These are phyloP conservation scores for Euphrasia confusa DNA, from an alignment of 257 asterid species.

Conservation along the genomic window DNA sequence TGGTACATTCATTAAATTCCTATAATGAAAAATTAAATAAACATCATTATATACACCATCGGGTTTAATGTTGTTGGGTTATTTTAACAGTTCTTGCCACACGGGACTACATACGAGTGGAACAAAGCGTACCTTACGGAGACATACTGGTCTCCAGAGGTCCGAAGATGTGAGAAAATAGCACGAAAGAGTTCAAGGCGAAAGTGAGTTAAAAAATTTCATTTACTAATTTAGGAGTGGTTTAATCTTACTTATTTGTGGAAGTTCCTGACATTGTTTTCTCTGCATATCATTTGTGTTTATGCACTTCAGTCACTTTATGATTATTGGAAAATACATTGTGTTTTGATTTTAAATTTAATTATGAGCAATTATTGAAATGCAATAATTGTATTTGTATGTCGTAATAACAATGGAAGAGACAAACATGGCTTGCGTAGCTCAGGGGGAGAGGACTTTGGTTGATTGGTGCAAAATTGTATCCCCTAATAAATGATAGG, in stretches of 20 bases:
- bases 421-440: background rate
- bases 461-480: background rate
- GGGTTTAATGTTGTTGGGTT: conserved; percentile 3
- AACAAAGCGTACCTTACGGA: conserved; percentile 65
- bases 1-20: conserved; percentile 38
- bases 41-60: background rate
- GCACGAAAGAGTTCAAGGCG: conserved; percentile 7
- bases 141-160: conserved; percentile 81
- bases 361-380: background rate
- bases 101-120: conserved; percentile 47
- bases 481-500: background rate
- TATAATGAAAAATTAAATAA: background rate
- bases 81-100: conserved; percentile 72
- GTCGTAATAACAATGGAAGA: background rate
- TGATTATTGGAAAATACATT: background rate
- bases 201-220: conserved; percentile 18
- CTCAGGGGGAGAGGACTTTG: too few species aligned
- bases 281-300: background rate
- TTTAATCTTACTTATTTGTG: conserved; percentile 16
- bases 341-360: background rate
- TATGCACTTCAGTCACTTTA: background rate
- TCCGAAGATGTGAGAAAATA: conserved; percentile 52
- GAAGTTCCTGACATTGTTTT: background rate
- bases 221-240: conserved; percentile 12
- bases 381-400: background rate